Percentiles rank a stretch among this genome's conserved stretches.
phyloP scores from a whole-genome alignment of 176 grass and related monocot genomes.

The Rhynchospora breviuscula region DNA sequence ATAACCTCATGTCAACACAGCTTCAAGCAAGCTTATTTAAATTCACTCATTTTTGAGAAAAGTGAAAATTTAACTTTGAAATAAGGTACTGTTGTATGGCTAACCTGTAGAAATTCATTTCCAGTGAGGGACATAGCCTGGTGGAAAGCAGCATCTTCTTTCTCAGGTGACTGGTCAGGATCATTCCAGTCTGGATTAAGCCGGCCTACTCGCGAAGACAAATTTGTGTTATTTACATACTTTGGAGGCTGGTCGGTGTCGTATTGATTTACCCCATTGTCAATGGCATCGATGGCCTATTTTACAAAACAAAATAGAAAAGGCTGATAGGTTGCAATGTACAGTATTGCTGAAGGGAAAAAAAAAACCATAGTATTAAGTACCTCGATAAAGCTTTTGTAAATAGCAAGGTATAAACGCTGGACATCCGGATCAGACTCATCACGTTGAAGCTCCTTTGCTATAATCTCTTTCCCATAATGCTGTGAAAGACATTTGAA shows the following conservation, averaged over 20 bases:
- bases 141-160: constrained; percentile 85
- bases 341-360: background rate
- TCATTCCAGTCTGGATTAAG: constrained; percentile 88
- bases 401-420: constrained; percentile 73
- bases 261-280: constrained; percentile 96
- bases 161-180: constrained; percentile 85
- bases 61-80: background rate
- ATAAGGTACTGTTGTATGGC: background rate
- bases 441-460: constrained; percentile 72
- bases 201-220: constrained; percentile 78
- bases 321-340: background rate
- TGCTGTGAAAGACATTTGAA: constrained; percentile 42
- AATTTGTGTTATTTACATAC: constrained; percentile 87
- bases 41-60: background rate
- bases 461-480: constrained; percentile 97
- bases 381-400: constrained; percentile 98
- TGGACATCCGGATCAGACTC: constrained; percentile 84
- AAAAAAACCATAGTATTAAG: background rate
- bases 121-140: constrained; percentile 76
- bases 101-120: constrained; percentile 89
- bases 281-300: constrained; percentile 93
- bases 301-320: constrained; percentile 17
- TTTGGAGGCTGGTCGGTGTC: constrained; percentile 84
- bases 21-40: background rate
- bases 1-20: background rate